These are phyloP conservation scores for Boletus subcaerulescens DNA, from an alignment of 768 basidiomycete genomes.

Conservation along the genomic window DNA sequence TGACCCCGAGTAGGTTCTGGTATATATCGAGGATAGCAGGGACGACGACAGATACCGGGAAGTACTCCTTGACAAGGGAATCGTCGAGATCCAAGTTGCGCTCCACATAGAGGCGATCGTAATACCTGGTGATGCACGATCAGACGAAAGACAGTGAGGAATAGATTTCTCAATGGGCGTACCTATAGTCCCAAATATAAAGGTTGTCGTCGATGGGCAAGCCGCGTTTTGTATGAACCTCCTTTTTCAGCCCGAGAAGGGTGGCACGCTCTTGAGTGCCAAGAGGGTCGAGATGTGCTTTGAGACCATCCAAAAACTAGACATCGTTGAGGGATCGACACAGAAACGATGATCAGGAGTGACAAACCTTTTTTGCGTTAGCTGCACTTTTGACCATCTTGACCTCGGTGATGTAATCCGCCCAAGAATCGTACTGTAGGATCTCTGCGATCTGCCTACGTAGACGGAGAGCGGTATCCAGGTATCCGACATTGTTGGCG, in stretches of 20 bases:
- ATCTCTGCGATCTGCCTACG: slow-evolving; percentile 67
- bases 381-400: slow-evolving; percentile 81
- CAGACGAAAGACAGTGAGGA: background rate
- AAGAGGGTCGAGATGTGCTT: slow-evolving; percentile 69
- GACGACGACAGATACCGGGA: slow-evolving; percentile 82
- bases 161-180: slow-evolving; percentile 13
- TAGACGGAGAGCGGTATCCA: slow-evolving; percentile 64
- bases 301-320: slow-evolving; percentile 77
- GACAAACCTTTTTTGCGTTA: slow-evolving; percentile 52
- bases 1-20: slow-evolving; percentile 75
- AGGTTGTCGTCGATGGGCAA: slow-evolving; percentile 68
- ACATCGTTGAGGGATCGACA: background rate
- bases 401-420: slow-evolving; percentile 78
- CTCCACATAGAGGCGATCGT: slow-evolving; percentile 51
- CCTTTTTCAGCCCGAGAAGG: slow-evolving; percentile 71
- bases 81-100: slow-evolving; percentile 69
- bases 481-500: slow-evolving; percentile 63
- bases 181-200: slow-evolving; percentile 84
- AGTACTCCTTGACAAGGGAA: slow-evolving; percentile 80
- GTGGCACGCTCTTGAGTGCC: slow-evolving; percentile 62
- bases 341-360: background rate
- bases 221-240: slow-evolving; percentile 60
- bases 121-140: slow-evolving; percentile 23
- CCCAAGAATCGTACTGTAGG: slow-evolving; percentile 77
- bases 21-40: slow-evolving; percentile 82